Evolutionary conservation across 2,329 filamentous ascomycete species (phyloP).

Genomic region (Neurospora crassa): DNA sequence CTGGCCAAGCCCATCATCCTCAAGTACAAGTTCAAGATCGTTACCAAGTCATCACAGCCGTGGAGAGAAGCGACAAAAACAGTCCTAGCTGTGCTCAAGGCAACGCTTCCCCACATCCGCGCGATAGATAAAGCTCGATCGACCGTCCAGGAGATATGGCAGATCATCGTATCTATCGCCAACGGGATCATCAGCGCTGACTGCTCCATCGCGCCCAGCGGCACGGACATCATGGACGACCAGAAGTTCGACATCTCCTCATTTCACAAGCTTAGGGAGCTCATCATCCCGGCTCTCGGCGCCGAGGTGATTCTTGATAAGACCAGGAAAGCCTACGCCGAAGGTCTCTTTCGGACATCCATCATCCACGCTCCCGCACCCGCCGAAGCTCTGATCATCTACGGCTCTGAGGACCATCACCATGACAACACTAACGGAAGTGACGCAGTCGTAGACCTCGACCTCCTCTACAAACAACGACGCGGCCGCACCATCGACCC

Average conservation of each 20-base stretch:
- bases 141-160: slow-evolving; percentile 56
- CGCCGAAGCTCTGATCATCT: slow-evolving; percentile 48
- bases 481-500: slow-evolving; percentile 65
- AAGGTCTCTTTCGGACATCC: slow-evolving; percentile 71
- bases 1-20: slow-evolving; percentile 61
- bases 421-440: slow-evolving; percentile 8
- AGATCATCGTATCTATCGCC: slow-evolving; percentile 52
- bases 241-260: slow-evolving; percentile 73
- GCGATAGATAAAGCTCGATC: slow-evolving; percentile 34
- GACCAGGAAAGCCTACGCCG: slow-evolving; percentile 59
- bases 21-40: slow-evolving; percentile 70
- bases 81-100: slow-evolving; percentile 56
- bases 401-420: slow-evolving; percentile 21
- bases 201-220: slow-evolving; percentile 36
- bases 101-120: slow-evolving; percentile 52
- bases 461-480: slow-evolving; percentile 53
- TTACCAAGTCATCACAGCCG: slow-evolving; percentile 59
- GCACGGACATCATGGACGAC: slow-evolving; percentile 50
- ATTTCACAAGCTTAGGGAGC: slow-evolving; percentile 57
- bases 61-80: slow-evolving; percentile 76
- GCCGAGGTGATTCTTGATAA: slow-evolving; percentile 53
- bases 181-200: slow-evolving; percentile 63
- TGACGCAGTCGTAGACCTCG: slow-evolving; percentile 31
- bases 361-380: slow-evolving; percentile 61
- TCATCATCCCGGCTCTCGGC: slow-evolving; percentile 69